Evolutionary conservation across 1,284 basidiomycete genomes (phyloP).

Genomic region (Malassezia globosa): DNA sequence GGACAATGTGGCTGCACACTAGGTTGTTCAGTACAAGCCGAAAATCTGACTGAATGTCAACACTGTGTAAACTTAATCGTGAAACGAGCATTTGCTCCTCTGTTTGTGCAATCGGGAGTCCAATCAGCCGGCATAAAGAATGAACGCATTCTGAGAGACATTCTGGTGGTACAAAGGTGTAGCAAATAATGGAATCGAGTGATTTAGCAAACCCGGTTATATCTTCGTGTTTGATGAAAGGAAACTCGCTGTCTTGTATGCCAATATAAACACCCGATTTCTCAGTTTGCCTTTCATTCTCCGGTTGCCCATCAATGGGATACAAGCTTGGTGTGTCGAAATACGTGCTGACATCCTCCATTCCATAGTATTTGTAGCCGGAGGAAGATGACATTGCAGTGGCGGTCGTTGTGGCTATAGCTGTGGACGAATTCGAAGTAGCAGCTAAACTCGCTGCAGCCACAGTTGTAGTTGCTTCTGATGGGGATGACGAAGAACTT

Average conservation of each 20-base stretch:
- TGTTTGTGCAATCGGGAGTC: conserved; percentile 23
- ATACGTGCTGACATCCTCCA: conserved; percentile 31
- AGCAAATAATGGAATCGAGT: conserved; percentile 35
- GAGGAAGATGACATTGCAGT: too few relatives aligned
- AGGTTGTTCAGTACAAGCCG: conserved; percentile 30
- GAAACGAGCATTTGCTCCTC: conserved; percentile 13
- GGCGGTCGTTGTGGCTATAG: too few relatives aligned
- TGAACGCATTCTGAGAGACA: conserved; percentile 27
- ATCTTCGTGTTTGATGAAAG: conserved; percentile 30
- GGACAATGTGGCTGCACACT: conserved; percentile 40
- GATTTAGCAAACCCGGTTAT: conserved; percentile 31
- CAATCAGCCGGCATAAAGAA: conserved; percentile 36
- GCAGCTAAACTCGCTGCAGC: background rate
- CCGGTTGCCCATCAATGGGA: conserved; percentile 13
- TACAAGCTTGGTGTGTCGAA: conserved; percentile 22
- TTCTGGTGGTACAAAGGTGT: conserved; percentile 33
- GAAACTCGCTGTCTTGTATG: conserved; percentile 13
- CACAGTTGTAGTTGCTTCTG: too few relatives aligned
- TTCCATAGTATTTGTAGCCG: conserved; percentile 43
- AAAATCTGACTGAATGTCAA: conserved; percentile 22
- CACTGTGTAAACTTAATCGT: conserved; percentile 10
- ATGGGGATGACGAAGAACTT: background rate
- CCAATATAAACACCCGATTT: background rate
- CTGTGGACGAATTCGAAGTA: background rate
- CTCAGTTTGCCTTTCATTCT: background rate